Evolutionary conservation across 2,329 filamentous ascomycete species (phyloP).

Genomic region (Botrytis squamosa): DNA sequence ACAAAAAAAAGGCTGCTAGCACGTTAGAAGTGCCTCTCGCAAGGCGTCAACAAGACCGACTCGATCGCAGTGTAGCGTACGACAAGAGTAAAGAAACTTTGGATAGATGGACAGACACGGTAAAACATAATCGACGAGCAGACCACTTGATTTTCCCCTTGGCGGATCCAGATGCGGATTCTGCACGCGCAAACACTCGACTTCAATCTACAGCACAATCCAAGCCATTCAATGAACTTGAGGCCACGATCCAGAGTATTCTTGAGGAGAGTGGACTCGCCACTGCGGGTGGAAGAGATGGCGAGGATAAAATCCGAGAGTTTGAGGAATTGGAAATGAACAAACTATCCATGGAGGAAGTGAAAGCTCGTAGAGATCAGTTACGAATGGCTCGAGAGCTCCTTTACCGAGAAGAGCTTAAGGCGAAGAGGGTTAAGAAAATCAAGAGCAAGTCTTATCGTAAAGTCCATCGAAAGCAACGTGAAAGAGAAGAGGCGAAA

Average conservation of each 20-base stretch:
- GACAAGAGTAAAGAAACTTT: slow-evolving; percentile 90
- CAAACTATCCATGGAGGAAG: slow-evolving; percentile 69
- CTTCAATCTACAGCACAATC: slow-evolving; percentile 63
- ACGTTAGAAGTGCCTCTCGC: slow-evolving; percentile 78
- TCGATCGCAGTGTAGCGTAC: slow-evolving; percentile 80
- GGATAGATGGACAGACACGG: slow-evolving; percentile 88
- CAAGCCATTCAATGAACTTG: slow-evolving; percentile 74
- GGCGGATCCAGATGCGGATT: slow-evolving; percentile 62
- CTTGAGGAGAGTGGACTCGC: slow-evolving; percentile 82
- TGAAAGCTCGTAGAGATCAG: slow-evolving; percentile 69
- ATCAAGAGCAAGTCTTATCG: slow-evolving; percentile 98
- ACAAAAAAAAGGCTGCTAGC: slow-evolving; percentile 53
- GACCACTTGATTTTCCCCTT: slow-evolving; percentile 90
- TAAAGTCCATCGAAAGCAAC: slow-evolving; percentile 81
- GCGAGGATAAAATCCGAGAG: slow-evolving; percentile 65
- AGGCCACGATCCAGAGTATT: slow-evolving; percentile 82
- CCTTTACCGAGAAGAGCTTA: slow-evolving; percentile 82
- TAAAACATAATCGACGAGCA: slow-evolving; percentile 88
- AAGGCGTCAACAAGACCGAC: slow-evolving; percentile 79
- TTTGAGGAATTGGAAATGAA: slow-evolving; percentile 69
- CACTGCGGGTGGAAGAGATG: slow-evolving; percentile 56
- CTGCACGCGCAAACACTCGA: slow-evolving; percentile 60
- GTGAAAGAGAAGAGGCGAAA: slow-evolving; percentile 56
- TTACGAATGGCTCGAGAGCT: slow-evolving; percentile 79
- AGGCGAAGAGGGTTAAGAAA: slow-evolving; percentile 92